Conservation (phyloP, 805 yeast genomes). For the Kurtzmaniella cleridarum region DNA sequence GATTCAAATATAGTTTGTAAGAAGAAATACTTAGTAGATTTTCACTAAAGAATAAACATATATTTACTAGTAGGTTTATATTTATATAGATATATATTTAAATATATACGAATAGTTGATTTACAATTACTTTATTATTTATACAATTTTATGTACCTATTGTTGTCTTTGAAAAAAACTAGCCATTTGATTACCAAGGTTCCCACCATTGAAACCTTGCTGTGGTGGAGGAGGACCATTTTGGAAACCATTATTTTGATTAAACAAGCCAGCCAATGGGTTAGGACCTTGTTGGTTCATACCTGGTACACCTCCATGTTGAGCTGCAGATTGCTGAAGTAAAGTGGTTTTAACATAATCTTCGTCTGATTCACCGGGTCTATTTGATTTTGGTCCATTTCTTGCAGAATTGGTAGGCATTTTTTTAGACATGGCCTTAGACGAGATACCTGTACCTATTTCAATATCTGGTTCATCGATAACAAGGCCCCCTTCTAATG, state of each 20-base stretch:
- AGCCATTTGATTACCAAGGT: conserved; percentile 35
- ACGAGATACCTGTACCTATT: conserved; percentile 88
- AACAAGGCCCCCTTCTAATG: conserved; percentile 70
- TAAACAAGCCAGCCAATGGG: conserved; percentile 47
- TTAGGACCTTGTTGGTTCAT: conserved; percentile 31
- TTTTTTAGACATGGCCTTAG: conserved; percentile 84
- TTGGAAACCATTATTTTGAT: conserved; percentile 11
- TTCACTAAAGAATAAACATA: too few relatives aligned
- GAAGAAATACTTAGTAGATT: too few relatives aligned
- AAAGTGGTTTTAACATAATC: conserved; percentile 32
- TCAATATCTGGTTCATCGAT: conserved; percentile 98
- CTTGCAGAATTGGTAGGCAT: conserved; percentile 88
- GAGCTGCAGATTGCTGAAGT: conserved; percentile 19
- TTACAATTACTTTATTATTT: neutral
- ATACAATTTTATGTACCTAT: neutral
- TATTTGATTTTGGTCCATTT: conserved; percentile 79
- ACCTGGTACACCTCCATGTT: conserved; percentile 34
- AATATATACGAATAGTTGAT: neutral
- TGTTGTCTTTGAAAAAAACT: conserved; percentile 26
- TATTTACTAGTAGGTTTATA: too few relatives aligned
- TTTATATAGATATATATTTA: too few relatives aligned
- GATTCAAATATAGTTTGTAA: too few relatives aligned
- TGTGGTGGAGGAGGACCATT: conserved; percentile 14
- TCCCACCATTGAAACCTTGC: conserved; percentile 5
- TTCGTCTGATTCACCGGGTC: conserved; percentile 52